These are phyloP conservation scores for Phytomonas sp. DNA, from an alignment of 208 protist genomes.

Conservation along the genomic window DNA sequence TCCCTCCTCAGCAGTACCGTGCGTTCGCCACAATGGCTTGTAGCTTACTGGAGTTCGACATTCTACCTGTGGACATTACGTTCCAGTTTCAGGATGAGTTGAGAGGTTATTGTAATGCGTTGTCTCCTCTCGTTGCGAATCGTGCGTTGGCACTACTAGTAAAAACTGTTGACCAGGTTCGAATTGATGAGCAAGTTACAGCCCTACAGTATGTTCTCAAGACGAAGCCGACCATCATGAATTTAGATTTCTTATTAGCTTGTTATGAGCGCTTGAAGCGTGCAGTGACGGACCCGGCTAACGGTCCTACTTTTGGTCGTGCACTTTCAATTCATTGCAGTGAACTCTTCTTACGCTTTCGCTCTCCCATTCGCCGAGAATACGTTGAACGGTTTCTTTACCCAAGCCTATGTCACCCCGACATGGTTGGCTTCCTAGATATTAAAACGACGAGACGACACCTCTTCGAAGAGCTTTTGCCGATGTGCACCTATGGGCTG, in stretches of 20 bases:
- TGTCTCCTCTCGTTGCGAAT: conserved; percentile 74
- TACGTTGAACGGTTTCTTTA: conserved; percentile 87
- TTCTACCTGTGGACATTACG: conserved; percentile 59
- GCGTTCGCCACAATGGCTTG: conserved; percentile 65
- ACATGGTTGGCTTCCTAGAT: conserved; percentile 66
- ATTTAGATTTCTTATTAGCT: conserved; percentile 82
- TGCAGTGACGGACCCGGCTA: conserved; percentile 45
- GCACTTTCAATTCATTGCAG: conserved; percentile 82
- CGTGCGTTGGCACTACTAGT: conserved; percentile 73
- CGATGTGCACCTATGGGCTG: conserved; percentile 70
- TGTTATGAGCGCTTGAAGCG: conserved; percentile 87
- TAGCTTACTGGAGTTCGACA: conserved; percentile 39
- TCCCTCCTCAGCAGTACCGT: conserved; percentile 76
- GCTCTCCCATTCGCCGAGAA: conserved; percentile 82
- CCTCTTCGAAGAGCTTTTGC: conserved; percentile 61
- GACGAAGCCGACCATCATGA: conserved; percentile 65
- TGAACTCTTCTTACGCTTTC: conserved; percentile 84
- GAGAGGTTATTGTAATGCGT: conserved; percentile 49
- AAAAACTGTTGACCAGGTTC: conserved; percentile 51
- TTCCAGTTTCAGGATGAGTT: conserved; percentile 84
- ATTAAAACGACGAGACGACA: conserved; percentile 66
- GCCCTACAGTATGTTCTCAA: conserved; percentile 74
- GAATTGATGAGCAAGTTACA: conserved; percentile 70
- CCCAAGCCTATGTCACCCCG: conserved; percentile 67
- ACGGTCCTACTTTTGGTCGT: conserved; percentile 61